Conservation (phyloP, 345 rosid species). For the Luvunga scandens region DNA sequence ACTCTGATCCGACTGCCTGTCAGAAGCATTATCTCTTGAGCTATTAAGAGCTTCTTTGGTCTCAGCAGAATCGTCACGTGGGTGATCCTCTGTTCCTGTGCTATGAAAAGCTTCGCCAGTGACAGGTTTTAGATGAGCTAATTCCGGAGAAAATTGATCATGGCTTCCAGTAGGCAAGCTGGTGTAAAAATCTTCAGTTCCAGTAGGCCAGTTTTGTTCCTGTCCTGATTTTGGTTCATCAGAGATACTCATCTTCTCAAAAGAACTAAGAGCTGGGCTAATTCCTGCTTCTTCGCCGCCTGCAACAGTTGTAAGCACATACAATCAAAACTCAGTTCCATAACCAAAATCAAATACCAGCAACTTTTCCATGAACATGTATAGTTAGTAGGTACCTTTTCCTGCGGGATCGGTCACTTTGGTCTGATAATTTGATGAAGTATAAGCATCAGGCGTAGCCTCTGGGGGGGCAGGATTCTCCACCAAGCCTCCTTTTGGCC, state of each 20-base stretch:
- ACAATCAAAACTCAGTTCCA: not conserved
- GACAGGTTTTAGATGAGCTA: slow-evolving; percentile 4
- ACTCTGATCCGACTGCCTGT: slow-evolving; percentile 22
- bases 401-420: slow-evolving; percentile 50
- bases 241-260: slow-evolving; percentile 35
- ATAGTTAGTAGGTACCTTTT: slow-evolving; percentile 26
- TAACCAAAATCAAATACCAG: not conserved
- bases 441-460: slow-evolving; percentile 12
- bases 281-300: slow-evolving; percentile 40
- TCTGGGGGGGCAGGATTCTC: slow-evolving; percentile 59
- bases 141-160: slow-evolving; percentile 55
- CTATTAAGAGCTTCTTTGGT: too few relatives aligned
- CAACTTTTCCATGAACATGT: not conserved
- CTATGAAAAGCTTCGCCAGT: not conserved
- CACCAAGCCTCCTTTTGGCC: slow-evolving; percentile 39
- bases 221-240: slow-evolving; percentile 23
- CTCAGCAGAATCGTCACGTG: not conserved
- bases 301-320: slow-evolving; percentile 2
- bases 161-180: slow-evolving; percentile 48
- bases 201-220: slow-evolving; percentile 1
- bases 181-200: slow-evolving; percentile 4
- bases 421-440: slow-evolving; percentile 52
- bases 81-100: not conserved
- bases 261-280: slow-evolving; percentile 28
- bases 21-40: not conserved